Base-by-base conservation (phyloP, 2,329 filamentous ascomycete species). In the Diaporthe caulivora region DNA sequence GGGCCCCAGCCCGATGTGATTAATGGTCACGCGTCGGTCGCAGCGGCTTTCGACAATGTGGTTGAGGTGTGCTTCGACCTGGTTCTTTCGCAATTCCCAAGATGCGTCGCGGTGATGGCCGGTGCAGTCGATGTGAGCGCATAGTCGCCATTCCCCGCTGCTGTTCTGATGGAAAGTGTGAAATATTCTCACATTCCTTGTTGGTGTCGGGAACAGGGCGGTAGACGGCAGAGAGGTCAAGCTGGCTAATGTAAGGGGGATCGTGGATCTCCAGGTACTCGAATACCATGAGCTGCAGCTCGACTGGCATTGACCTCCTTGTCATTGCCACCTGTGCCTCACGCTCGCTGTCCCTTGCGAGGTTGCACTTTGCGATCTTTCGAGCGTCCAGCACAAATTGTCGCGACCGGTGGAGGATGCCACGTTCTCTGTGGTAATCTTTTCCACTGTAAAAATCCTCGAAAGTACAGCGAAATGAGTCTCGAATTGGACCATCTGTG, bases 341-440 rank as follows among this genome's bases (percentile, higher is more conserved):
- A 54, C 53, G 40, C 17, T 24, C 53, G 31, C 44, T 34, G 4
- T 74, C 72, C 11, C 26, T 34, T 21, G 54, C 55, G 2, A 58
- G 40, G 34, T 53, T 31, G 10, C 17, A 13, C 24, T 17, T 13
- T 31, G 44, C 70, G 17, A 72, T 47, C 24, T 47, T 67, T 3
- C 70, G 70, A 21, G 70, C 47, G 26, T 72, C 70, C 57, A 72
- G 31, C 24, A 72, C 10, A 13, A 72, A 72, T 24, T 72, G 70
- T 40, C 57, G 57, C 58, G 70, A 72, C 21, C 70, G 70, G 26
- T 47, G 70, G 37, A 67, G 70, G 10, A 31, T 29, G 17, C 24
- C 55, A 18, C 70, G 47, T 2, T n/a, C 18, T 65, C 70, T 57
- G 17, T 9, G 1, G 18, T 15, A n/a, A 2, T 7, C 11, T 42